Conservation (phyloP, 352 stramenopile species). For the Blastocystis sp. region DNA sequence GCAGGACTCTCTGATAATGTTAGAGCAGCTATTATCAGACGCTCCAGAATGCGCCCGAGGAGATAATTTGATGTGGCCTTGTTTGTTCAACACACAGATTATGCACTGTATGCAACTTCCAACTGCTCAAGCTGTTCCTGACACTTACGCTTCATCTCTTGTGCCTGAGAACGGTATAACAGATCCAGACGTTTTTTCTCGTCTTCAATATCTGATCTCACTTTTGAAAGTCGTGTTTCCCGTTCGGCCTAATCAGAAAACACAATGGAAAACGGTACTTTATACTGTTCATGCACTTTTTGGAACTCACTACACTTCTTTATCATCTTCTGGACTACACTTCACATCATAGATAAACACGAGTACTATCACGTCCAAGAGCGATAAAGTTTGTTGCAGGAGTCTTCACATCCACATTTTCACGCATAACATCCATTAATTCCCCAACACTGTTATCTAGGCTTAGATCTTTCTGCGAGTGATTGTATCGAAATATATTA, state of each 20-base stretch:
- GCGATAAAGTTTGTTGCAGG: constrained; percentile 33
- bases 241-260: neutral
- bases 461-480: neutral
- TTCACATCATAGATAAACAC: neutral
- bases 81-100: neutral
- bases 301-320: constrained; percentile 44
- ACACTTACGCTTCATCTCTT: constrained; percentile 12
- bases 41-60: neutral
- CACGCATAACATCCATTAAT: constrained; percentile 16
- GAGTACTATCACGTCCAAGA: constrained; percentile 2
- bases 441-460: neutral
- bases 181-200: constrained; percentile 24
- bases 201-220: neutral
- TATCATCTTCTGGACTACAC: constrained; percentile 39
- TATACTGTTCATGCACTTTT: neutral
- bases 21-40: neutral
- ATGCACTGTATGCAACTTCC: neutral
- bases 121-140: neutral
- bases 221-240: neutral
- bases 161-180: neutral
- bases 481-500: neutral
- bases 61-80: neutral
- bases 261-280: neutral
- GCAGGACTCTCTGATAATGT: constrained; percentile 42
- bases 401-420: neutral